These are phyloP conservation scores for Termitomyces sp. DNA, from an alignment of 768 basidiomycete species.

Conservation along the genomic window DNA sequence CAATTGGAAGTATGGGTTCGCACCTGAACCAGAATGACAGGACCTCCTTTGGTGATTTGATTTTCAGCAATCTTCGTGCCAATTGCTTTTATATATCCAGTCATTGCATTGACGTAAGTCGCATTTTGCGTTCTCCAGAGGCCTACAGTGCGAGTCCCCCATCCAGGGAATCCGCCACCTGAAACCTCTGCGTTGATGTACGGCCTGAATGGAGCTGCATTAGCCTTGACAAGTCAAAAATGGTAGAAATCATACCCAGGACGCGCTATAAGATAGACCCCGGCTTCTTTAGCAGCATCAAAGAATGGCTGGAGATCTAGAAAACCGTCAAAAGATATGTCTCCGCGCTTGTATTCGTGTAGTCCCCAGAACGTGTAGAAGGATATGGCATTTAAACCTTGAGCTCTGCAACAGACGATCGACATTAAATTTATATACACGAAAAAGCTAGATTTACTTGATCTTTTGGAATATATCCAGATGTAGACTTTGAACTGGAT, in stretches of 20 bases:
- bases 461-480: slow-evolving; percentile 40
- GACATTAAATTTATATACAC: background rate
- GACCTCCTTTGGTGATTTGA: slow-evolving; percentile 56
- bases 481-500: slow-evolving; percentile 36
- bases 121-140: slow-evolving; percentile 37
- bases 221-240: background rate
- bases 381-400: slow-evolving; percentile 39
- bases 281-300: slow-evolving; percentile 46
- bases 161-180: slow-evolving; percentile 52
- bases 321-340: slow-evolving; percentile 49
- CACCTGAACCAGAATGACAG: slow-evolving; percentile 40
- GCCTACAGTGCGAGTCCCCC: slow-evolving; percentile 46
- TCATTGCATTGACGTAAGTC: slow-evolving; percentile 41
- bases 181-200: slow-evolving; percentile 45
- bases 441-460: slow-evolving; percentile 23
- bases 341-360: slow-evolving; percentile 38
- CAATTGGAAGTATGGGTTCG: background rate
- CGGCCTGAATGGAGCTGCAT: slow-evolving; percentile 19
- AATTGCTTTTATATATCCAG: slow-evolving; percentile 42
- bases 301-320: slow-evolving; percentile 50
- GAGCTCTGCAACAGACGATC: slow-evolving; percentile 20
- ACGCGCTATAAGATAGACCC: slow-evolving; percentile 51
- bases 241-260: slow-evolving; percentile 29
- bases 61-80: slow-evolving; percentile 41
- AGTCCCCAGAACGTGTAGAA: slow-evolving; percentile 42